Conservation (phyloP, 768 basidiomycete species). For the Pisolithus microcarpus region DNA sequence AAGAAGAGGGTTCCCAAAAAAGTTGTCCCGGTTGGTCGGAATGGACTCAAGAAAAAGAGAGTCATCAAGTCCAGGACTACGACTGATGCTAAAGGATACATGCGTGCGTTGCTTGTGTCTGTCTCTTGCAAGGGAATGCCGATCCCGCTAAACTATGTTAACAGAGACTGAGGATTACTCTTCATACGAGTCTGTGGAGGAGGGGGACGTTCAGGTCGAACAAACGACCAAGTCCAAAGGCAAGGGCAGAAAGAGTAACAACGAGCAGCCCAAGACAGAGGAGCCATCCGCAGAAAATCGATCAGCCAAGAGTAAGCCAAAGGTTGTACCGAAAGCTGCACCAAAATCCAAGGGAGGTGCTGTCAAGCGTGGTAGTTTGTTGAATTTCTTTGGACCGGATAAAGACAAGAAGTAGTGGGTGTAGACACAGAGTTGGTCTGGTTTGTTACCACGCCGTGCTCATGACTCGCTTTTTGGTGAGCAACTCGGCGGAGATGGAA, state of each 20-base stretch:
- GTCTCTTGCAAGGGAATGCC: background rate
- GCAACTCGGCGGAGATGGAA: no score
- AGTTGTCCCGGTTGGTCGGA: slow-evolving; percentile 64
- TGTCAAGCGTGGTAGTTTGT: slow-evolving; percentile 21
- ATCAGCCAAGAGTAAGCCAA: slow-evolving; percentile 9
- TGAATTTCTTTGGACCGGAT: slow-evolving; percentile 29
- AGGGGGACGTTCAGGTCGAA: slow-evolving; percentile 36
- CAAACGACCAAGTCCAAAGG: slow-evolving; percentile 14
- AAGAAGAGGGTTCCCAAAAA: slow-evolving; percentile 44
- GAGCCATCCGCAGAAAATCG: slow-evolving; percentile 16
- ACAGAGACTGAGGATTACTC: slow-evolving; percentile 74
- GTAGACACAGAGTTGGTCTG: no score
- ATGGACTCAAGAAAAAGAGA: slow-evolving; percentile 69
- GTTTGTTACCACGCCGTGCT: no score
- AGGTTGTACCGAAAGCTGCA: slow-evolving; percentile 9
- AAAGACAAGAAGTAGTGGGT: slow-evolving; percentile 19
- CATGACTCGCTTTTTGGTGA: no score
- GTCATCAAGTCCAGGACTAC: slow-evolving; percentile 51
- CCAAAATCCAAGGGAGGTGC: slow-evolving; percentile 14
- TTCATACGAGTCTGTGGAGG: slow-evolving; percentile 72
- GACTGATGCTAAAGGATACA: slow-evolving; percentile 65
- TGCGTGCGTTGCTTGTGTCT: slow-evolving; percentile 38
- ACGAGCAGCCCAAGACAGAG: slow-evolving; percentile 9
- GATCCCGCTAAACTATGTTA: background rate
- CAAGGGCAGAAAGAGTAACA: slow-evolving; percentile 15